These are phyloP conservation scores for Carex kokanica DNA, from an alignment of 176 grass and related monocot genomes.

Conservation along the genomic window DNA sequence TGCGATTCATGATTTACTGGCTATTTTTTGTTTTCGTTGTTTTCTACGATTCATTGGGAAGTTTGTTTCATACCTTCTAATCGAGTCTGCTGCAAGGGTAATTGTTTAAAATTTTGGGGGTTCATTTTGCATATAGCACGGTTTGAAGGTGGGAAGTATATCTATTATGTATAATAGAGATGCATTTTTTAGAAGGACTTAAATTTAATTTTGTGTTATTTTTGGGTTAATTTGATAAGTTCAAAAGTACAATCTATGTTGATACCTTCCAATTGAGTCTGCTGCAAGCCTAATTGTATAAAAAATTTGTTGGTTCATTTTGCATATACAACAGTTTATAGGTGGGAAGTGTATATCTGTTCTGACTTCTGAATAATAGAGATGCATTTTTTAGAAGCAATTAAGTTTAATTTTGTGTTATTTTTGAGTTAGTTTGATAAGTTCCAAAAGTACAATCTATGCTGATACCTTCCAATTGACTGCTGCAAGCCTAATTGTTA, in stretches of 20 bases:
- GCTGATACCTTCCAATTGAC: not conserved
- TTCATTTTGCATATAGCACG: not conserved
- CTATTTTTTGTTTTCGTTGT: not conserved
- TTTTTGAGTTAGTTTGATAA: conserved; percentile 55
- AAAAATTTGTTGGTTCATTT: not conserved
- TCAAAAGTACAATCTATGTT: conserved; percentile 30
- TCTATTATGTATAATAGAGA: not conserved
- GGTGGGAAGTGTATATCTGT: not conserved
- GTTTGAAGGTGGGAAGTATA: not conserved
- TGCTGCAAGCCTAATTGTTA: not conserved
- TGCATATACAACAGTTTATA: not conserved
- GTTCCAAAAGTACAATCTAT: conserved; percentile 41
- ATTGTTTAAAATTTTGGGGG: not conserved
- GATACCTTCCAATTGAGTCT: not conserved
- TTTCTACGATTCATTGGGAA: not conserved
- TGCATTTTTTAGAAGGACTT: not conserved
- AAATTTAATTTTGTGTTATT: not conserved
- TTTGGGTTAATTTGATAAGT: conserved; percentile 56
- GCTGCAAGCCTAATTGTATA: not conserved
- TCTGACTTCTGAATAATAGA: not conserved
- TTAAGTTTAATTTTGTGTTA: not conserved
- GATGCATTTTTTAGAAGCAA: not conserved
- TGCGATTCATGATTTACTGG: not conserved
- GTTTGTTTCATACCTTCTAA: not conserved
- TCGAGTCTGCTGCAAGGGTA: not conserved